Percentiles rank a stretch among this genome's conserved stretches.
Conservation (phyloP, 495 filamentous ascomycete genomes). For the Physcia stellaris region DNA sequence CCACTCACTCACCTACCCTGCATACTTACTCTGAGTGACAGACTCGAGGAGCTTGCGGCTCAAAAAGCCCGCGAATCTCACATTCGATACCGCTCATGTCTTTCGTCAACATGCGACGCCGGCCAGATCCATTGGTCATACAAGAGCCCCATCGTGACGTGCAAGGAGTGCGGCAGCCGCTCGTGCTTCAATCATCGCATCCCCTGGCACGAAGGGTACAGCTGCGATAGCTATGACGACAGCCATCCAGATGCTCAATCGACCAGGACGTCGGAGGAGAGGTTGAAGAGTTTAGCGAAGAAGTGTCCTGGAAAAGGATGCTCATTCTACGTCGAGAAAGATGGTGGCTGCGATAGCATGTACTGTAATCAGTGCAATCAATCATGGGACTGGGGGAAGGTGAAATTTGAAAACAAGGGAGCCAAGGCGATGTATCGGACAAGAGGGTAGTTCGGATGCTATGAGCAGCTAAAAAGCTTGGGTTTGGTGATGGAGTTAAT, state of each 20-base stretch:
- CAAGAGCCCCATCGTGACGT: slow-evolving; percentile 1
- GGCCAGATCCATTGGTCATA: not conserved
- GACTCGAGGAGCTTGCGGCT: not conserved
- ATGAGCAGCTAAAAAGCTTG: too few species aligned
- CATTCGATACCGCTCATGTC: not conserved
- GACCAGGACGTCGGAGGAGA: slow-evolving; percentile 1
- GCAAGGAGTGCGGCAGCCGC: slow-evolving; percentile 8
- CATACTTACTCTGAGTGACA: not conserved
- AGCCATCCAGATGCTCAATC: not conserved
- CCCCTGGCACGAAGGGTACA: slow-evolving; percentile 10
- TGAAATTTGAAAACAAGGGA: not conserved
- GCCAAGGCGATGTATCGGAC: too few species aligned
- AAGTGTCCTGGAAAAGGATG: slow-evolving; percentile 6
- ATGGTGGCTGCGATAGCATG: slow-evolving; percentile 13
- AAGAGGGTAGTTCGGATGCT: too few species aligned
- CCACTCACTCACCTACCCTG: not conserved
- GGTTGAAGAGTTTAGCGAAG: not conserved
- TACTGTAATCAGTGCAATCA: not conserved
- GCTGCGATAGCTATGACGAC: slow-evolving; percentile 8
- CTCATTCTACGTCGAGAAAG: slow-evolving; percentile 6
- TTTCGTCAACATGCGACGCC: not conserved
- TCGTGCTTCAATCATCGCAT: slow-evolving; percentile 10
- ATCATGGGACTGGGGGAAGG: not conserved
- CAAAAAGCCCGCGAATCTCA: not conserved
- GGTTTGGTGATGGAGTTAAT: too few species aligned